Evolutionary conservation across 306 rosid species (phyloP).

Genomic region (Cucumis hystrix): DNA sequence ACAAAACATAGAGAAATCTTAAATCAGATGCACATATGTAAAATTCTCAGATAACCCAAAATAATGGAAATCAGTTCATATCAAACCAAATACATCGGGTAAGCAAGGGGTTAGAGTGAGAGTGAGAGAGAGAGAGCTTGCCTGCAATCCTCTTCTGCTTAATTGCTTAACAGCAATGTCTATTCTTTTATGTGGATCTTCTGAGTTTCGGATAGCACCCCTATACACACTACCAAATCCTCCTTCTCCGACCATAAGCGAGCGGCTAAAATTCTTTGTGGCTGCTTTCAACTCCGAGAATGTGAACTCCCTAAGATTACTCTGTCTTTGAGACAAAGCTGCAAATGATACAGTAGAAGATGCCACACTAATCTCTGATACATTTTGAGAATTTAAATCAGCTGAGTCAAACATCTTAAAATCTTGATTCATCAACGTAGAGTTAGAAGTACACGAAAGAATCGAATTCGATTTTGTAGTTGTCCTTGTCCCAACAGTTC

Average conservation of each 20-base stretch:
- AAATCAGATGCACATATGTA: neutral
- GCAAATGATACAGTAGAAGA: constrained; percentile 38
- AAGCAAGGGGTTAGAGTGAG: too few relatives aligned
- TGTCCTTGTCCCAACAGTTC: constrained; percentile 19
- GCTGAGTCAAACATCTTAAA: constrained; percentile 21
- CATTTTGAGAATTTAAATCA: constrained; percentile 33
- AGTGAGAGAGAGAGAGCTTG: constrained; percentile 15
- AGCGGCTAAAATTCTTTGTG: constrained; percentile 41
- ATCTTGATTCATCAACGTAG: constrained; percentile 28
- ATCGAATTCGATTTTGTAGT: constrained; percentile 18
- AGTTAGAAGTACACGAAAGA: constrained; percentile 20
- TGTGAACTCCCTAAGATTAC: constrained; percentile 40
- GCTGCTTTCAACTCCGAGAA: constrained; percentile 43
- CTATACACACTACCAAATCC: constrained; percentile 49
- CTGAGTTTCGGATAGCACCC: constrained; percentile 25
- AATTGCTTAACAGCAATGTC: constrained; percentile 53
- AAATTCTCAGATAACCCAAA: neutral
- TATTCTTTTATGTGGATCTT: constrained; percentile 23
- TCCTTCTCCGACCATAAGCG: constrained; percentile 51
- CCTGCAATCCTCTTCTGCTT: constrained; percentile 56
- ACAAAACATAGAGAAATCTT: neutral
- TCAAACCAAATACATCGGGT: neutral
- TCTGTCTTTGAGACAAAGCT: constrained; percentile 32
- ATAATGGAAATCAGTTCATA: neutral
- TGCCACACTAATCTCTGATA: constrained; percentile 31